Conservation (phyloP, 2,329 filamentous ascomycete species). For the Alternaria ethzedia region DNA sequence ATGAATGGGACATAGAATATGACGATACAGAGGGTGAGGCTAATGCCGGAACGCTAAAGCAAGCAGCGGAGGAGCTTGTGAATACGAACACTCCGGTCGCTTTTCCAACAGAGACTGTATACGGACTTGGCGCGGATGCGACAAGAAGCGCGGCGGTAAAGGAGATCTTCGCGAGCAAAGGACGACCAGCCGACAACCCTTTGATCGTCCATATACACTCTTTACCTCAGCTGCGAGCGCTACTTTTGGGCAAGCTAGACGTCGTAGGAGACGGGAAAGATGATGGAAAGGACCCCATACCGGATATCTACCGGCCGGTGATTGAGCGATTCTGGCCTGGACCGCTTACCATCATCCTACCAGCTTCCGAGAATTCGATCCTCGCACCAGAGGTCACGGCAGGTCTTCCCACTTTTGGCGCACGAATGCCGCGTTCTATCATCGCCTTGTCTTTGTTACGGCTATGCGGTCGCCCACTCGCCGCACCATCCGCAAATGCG, state of each 20-base stretch:
- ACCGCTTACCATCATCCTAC: constrained; percentile 87
- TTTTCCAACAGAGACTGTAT: constrained; percentile 97
- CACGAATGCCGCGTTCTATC: constrained; percentile 82
- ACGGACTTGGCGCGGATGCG: constrained; percentile 94
- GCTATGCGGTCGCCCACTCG: constrained; percentile 77
- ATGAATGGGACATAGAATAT: constrained; percentile 45
- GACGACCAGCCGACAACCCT: constrained; percentile 90
- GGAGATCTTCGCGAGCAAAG: constrained; percentile 93
- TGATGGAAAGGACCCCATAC: constrained; percentile 59
- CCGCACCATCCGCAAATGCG: constrained; percentile 92
- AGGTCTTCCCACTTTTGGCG: constrained; percentile 82
- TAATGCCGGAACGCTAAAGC: constrained; percentile 59
- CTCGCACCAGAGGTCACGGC: constrained; percentile 94
- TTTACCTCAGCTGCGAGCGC: constrained; percentile 71
- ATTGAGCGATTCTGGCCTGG: constrained; percentile 92
- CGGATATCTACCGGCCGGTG: constrained; percentile 76
- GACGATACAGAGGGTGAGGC: constrained; percentile 48
- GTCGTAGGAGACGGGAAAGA: background rate
- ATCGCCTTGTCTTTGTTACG: constrained; percentile 90
- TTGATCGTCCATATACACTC: constrained; percentile 92
- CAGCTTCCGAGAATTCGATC: constrained; percentile 70
- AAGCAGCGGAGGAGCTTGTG: constrained; percentile 71
- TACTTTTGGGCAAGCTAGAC: constrained; percentile 56
- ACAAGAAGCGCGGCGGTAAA: constrained; percentile 81
- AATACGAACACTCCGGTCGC: constrained; percentile 78